phyloP scores from a whole-genome alignment of 108 stramenopile species.

The Pelagomonas calceolata region DNA sequence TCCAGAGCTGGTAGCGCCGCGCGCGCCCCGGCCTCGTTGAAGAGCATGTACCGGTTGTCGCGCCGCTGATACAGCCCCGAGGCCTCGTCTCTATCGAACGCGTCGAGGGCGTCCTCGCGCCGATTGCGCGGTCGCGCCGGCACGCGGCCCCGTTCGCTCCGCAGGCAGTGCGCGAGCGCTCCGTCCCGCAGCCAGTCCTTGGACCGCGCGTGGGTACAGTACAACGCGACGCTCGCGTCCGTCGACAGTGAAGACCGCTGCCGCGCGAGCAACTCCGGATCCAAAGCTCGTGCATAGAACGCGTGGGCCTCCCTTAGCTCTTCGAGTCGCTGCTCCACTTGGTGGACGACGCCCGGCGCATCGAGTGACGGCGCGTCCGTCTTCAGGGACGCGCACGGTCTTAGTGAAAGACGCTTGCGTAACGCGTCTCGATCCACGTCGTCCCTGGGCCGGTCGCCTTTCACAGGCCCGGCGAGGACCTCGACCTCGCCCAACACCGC shows the following conservation, averaged over 20 bases:
- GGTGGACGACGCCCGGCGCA: too few relatives aligned
- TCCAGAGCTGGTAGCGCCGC: too few relatives aligned
- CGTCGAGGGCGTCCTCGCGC: slow-evolving; percentile 12
- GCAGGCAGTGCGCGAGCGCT: slow-evolving; percentile 23
- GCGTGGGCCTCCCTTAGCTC: too few relatives aligned
- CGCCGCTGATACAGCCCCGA: slow-evolving; percentile 68
- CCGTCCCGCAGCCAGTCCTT: slow-evolving; percentile 42
- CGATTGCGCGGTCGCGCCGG: not conserved
- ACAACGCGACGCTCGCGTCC: slow-evolving; percentile 14
- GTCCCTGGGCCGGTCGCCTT: slow-evolving; percentile 30
- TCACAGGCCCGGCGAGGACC: slow-evolving; percentile 42
- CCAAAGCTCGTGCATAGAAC: too few relatives aligned
- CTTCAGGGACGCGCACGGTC: slow-evolving; percentile 45
- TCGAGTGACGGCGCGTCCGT: slow-evolving; percentile 26
- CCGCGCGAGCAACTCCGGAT: too few relatives aligned
- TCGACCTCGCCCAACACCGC: slow-evolving; percentile 62
- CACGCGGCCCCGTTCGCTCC: slow-evolving; percentile 5
- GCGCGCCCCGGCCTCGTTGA: slow-evolving; percentile 58
- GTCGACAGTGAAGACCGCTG: too few relatives aligned
- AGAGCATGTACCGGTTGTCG: slow-evolving; percentile 79
- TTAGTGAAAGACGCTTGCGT: slow-evolving; percentile 17
- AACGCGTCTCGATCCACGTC: slow-evolving; percentile 17
- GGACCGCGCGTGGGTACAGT: slow-evolving; percentile 33
- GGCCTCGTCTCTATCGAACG: slow-evolving; percentile 70
- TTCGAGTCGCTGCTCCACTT: too few relatives aligned